Base-by-base conservation (phyloP, 2,329 filamentous ascomycete species). In the Arachnopeziza araneosa region DNA sequence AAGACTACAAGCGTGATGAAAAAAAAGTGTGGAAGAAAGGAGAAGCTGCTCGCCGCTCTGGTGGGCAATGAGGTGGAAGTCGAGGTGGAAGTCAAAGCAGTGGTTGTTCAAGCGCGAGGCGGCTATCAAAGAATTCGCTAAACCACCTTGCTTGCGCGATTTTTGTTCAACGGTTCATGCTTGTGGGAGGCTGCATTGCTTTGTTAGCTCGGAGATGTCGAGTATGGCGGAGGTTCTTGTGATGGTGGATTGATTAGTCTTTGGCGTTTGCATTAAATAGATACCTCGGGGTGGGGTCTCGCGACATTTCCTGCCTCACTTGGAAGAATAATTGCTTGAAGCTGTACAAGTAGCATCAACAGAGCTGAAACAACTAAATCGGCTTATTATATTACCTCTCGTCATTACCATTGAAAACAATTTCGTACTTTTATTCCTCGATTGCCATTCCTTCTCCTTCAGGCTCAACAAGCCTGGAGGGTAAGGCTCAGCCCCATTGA, bases 1-100 rank as follows among this genome's bases (percentile, higher is more conserved):
- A 63, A 36, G 60, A 67, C 22, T 63, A 66, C 56, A 56, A 60
- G 19, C 56, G 56, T 8, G 36, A 50, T 4, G 44, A 57, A 52
- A 48, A 58, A 22, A 14, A 22, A 4, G 21, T 8, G n/a, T 23
- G 50, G 50, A 52, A n/a, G 50, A 52, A 14, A 14, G 4, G 17
- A 44, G 36, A 44, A 14, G 36, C 36, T 44, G 12, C 5, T 44
- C 36, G 36, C 17, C 36, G 36, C 36, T 44, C 36, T 19, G 17
- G 17, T 14, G 17, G 17, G 6, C 17, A 14, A 44, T 30, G 36
- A 17, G 6, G 36, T 44, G 36, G 36, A 14, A 44, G 7, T 32
- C 30, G 14, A 32, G 30, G 30, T 7, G 30, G 30, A 7, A 7
- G 2, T 44, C 36, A 19, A 14, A 14, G 36, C 36, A 12, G 17